Conservation (phyloP, 257 asterid genomes). For the Datura wrightii region DNA sequence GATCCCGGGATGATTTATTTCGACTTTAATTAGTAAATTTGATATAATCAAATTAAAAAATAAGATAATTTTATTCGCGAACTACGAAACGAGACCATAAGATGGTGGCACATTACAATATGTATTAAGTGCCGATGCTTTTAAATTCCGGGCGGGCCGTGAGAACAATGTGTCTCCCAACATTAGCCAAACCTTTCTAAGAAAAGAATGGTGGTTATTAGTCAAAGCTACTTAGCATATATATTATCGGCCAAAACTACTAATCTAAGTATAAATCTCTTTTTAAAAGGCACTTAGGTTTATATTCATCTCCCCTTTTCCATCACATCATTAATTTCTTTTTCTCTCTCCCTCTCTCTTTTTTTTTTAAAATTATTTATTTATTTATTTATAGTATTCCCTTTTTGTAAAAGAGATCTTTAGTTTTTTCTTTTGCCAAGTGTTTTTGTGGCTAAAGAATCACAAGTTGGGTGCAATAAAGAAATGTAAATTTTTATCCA, state of each 20-base stretch:
- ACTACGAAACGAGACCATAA: neutral
- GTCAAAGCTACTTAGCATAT: neutral
- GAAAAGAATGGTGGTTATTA: constrained; percentile 3
- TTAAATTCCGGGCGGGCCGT: neutral
- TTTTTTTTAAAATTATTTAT: too few species aligned
- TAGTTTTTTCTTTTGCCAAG: neutral
- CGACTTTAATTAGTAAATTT: too few species aligned
- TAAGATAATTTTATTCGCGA: too few species aligned
- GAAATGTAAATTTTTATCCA: constrained; percentile 17
- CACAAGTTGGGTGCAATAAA: constrained; percentile 15
- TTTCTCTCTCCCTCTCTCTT: too few species aligned
- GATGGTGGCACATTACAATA: neutral
- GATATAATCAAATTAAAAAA: too few species aligned
- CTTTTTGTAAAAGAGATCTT: neutral
- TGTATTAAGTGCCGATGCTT: neutral
- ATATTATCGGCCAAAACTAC: neutral
- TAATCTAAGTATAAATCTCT: constrained; percentile 1
- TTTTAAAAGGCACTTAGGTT: neutral
- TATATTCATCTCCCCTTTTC: constrained; percentile 18
- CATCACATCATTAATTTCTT: neutral
- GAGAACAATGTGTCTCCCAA: neutral
- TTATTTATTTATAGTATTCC: neutral
- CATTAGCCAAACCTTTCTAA: constrained; percentile 18
- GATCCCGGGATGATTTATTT: too few species aligned
- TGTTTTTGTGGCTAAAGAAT: constrained; percentile 20